These are phyloP conservation scores for Tolypocladium guangdongense DNA, from an alignment of 2,329 filamentous ascomycete species.

Conservation along the genomic window DNA sequence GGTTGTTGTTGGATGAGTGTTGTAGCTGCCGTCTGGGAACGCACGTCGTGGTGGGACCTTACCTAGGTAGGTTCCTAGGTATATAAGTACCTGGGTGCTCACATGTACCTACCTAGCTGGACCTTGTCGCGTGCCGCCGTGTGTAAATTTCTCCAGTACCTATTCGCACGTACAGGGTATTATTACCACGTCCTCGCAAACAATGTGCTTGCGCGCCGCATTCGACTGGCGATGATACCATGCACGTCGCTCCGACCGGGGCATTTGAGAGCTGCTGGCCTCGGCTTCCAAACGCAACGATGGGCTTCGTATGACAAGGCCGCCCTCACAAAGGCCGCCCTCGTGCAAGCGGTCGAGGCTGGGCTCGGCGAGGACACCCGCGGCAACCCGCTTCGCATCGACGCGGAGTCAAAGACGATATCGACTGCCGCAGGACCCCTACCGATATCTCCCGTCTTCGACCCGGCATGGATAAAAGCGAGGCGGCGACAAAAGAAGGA, in stretches of 20 bases:
- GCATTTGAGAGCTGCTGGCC: constrained; percentile 2
- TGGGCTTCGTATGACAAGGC: constrained; percentile 21
- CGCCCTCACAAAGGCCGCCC: constrained; percentile 15
- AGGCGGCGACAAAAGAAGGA: constrained; percentile 31
- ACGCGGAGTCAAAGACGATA: constrained; percentile 31
- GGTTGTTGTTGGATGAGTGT: neutral
- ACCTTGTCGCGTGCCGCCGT: no score
- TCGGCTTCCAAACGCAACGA: constrained; percentile 11
- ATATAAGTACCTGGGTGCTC: no score
- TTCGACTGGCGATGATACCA: constrained; percentile 15
- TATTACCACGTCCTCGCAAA: no score
- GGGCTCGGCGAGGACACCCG: constrained; percentile 19
- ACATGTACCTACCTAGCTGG: no score
- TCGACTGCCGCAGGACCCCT: constrained; percentile 33
- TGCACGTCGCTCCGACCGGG: constrained; percentile 10
- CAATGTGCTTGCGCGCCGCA: constrained; percentile 9
- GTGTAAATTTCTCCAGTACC: no score
- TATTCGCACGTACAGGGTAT: no score
- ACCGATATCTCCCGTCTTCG: constrained; percentile 44
- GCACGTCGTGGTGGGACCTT: neutral
- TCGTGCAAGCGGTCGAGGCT: constrained; percentile 19
- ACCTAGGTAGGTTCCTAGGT: no score
- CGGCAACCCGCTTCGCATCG: constrained; percentile 20
- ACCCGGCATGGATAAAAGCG: constrained; percentile 36
- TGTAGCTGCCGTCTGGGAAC: neutral